Evolutionary conservation across 2,329 filamentous ascomycete species (phyloP).

Genomic region (Fusarium redolens): DNA sequence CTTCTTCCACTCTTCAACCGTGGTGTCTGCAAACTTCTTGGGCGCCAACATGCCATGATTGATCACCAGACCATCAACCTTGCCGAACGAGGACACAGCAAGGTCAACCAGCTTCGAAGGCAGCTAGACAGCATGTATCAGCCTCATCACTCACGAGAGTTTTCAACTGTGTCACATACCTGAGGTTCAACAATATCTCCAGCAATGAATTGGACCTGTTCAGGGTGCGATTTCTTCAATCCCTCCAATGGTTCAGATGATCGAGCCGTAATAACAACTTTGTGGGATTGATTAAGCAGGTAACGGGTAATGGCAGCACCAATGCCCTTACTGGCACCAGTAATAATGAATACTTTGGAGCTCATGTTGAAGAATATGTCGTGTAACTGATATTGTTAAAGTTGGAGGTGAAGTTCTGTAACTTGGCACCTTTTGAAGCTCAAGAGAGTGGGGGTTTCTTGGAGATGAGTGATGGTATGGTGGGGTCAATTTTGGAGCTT

Average conservation of each 20-base stretch:
- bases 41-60: slow-evolving; percentile 90
- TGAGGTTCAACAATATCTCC: slow-evolving; percentile 66
- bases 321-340: slow-evolving; percentile 72
- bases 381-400: neutral
- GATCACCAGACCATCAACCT: slow-evolving; percentile 83
- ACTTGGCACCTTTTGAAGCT: slow-evolving; percentile 14
- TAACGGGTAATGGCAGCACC: slow-evolving; percentile 66
- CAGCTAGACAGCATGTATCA: slow-evolving; percentile 53
- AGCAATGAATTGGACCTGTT: slow-evolving; percentile 65
- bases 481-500: slow-evolving; percentile 32
- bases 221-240: slow-evolving; percentile 60
- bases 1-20: slow-evolving; percentile 78
- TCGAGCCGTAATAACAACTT: slow-evolving; percentile 69
- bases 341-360: slow-evolving; percentile 77
- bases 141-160: neutral
- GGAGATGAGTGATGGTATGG: slow-evolving; percentile 14
- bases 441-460: slow-evolving; percentile 25
- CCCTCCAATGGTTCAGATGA: slow-evolving; percentile 61
- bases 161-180: neutral
- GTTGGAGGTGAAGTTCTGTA: slow-evolving; percentile 4
- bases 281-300: slow-evolving; percentile 65
- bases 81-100: slow-evolving; percentile 75
- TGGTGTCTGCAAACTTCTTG: slow-evolving; percentile 75
- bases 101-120: slow-evolving; percentile 71
- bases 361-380: slow-evolving; percentile 51